A percentile compares a stretch with the other conserved stretches of the same genome.
Evolutionary conservation across 1,139 yeast species (phyloP).

Genomic region (Casaregolazyma suthepensis): DNA sequence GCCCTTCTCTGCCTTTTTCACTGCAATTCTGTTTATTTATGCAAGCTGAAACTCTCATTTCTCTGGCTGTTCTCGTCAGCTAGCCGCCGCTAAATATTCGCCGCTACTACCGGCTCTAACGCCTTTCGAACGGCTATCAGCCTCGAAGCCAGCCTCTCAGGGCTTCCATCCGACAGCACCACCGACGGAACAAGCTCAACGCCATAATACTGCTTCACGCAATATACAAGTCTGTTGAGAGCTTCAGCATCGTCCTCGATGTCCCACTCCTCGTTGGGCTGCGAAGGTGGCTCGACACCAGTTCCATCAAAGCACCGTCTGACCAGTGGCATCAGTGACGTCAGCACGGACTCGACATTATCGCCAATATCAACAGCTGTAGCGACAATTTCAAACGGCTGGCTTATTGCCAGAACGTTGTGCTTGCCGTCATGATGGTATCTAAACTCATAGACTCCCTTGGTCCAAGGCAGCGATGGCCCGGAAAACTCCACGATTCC

Average conservation of each 20-base stretch:
- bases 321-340: conserved; percentile 23
- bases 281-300: conserved; percentile 21
- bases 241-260: conserved; percentile 21
- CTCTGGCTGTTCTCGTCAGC: conserved; percentile 11
- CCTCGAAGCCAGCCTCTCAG: conserved; percentile 27
- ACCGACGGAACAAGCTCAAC: conserved; percentile 33
- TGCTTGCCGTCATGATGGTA: conserved; percentile 68
- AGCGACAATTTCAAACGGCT: conserved; percentile 60
- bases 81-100: too few relatives aligned
- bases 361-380: conserved; percentile 38
- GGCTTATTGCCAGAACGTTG: conserved; percentile 60
- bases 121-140: conserved; percentile 27
- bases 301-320: conserved; percentile 22
- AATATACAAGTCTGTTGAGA: conserved; percentile 27
- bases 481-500: conserved; percentile 53
- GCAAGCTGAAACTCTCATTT: conserved; percentile 3
- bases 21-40: too few relatives aligned
- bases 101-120: conserved; percentile 29
- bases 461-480: conserved; percentile 55
- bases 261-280: conserved; percentile 25
- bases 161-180: conserved; percentile 27
- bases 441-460: conserved; percentile 71
- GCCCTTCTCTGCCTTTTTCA: too few relatives aligned
- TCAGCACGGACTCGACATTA: conserved; percentile 31
- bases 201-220: conserved; percentile 29